A percentile compares a stretch with the other conserved stretches of the same genome.
Evolutionary conservation across 2,329 filamentous ascomycete species (phyloP).

Genomic region (Camptophora hylomeconis): DNA sequence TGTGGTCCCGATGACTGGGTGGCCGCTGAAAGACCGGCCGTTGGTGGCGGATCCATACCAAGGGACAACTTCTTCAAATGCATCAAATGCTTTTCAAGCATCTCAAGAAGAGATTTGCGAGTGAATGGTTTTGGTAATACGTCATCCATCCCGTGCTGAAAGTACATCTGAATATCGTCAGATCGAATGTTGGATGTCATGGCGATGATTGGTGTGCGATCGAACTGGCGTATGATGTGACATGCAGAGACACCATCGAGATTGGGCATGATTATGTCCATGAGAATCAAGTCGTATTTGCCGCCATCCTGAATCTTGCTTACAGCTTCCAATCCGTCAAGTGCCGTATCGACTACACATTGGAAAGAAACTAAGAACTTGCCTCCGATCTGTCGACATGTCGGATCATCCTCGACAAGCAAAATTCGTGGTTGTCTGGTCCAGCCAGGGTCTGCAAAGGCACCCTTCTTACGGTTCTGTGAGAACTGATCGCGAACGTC

Average conservation of each 20-base stretch:
- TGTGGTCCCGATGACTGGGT: slow-evolving; percentile 39
- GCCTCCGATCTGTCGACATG: slow-evolving; percentile 52
- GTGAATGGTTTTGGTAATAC: slow-evolving; percentile 96
- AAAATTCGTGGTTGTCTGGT: slow-evolving; percentile 62
- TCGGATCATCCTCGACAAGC: slow-evolving; percentile 72
- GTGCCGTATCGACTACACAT: slow-evolving; percentile 52
- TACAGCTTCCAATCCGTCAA: slow-evolving; percentile 82
- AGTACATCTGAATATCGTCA: slow-evolving; percentile 94
- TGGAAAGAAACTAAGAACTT: slow-evolving; percentile 55
- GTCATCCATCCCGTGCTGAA: slow-evolving; percentile 95
- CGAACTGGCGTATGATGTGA: slow-evolving; percentile 79
- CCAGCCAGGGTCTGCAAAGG: slow-evolving; percentile 51
- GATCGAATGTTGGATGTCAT: slow-evolving; percentile 98
- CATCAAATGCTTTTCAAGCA: slow-evolving; percentile 79
- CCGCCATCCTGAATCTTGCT: slow-evolving; percentile 61
- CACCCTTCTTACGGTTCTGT: slow-evolving; percentile 48
- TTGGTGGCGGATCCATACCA: slow-evolving; percentile 39
- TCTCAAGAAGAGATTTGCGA: slow-evolving; percentile 66
- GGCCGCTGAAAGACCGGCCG: slow-evolving; percentile 13
- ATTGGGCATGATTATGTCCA: slow-evolving; percentile 96
- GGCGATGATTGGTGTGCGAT: slow-evolving; percentile 76
- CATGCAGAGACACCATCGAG: slow-evolving; percentile 91
- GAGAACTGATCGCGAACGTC: slow-evolving; percentile 35
- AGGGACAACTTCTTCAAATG: slow-evolving; percentile 59
- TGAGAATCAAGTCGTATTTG: slow-evolving; percentile 61